A percentile compares a stretch with the other conserved stretches of the same genome.
These are phyloP conservation scores for Volvox africanus DNA, from an alignment of 139 green algal genomes.

Conservation along the genomic window DNA sequence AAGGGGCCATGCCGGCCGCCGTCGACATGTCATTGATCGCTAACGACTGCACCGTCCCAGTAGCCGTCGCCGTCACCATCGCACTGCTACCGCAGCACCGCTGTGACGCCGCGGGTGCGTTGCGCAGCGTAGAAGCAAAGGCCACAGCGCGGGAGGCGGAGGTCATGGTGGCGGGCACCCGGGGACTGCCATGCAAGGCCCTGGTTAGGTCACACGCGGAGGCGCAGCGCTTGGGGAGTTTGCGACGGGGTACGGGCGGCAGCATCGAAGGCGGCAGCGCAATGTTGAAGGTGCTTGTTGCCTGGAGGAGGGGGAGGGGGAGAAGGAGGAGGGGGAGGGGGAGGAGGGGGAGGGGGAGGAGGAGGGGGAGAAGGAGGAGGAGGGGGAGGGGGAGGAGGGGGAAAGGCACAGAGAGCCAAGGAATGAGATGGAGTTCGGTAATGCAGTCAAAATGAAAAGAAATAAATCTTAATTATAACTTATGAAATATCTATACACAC, in stretches of 20 bases:
- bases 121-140: not conserved
- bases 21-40: not conserved
- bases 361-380: no score
- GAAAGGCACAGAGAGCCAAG: no score
- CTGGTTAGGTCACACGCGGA: not conserved
- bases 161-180: not conserved
- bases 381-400: no score
- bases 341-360: no score
- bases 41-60: not conserved
- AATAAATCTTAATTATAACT: no score
- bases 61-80: not conserved
- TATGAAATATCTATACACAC: no score
- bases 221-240: not conserved
- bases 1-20: no score
- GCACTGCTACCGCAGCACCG: not conserved
- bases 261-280: not conserved
- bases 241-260: not conserved
- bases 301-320: not conserved
- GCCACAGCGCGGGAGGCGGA: not conserved
- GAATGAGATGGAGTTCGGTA: no score
- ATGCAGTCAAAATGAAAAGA: no score
- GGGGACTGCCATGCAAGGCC: not conserved
- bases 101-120: slow-evolving; percentile 9
- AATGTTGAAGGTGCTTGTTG: slow-evolving; percentile 22
- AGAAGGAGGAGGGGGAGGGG: not conserved